Base-by-base conservation (phyloP, 805 yeast genomes). In the Starmerella geochares region DNA sequence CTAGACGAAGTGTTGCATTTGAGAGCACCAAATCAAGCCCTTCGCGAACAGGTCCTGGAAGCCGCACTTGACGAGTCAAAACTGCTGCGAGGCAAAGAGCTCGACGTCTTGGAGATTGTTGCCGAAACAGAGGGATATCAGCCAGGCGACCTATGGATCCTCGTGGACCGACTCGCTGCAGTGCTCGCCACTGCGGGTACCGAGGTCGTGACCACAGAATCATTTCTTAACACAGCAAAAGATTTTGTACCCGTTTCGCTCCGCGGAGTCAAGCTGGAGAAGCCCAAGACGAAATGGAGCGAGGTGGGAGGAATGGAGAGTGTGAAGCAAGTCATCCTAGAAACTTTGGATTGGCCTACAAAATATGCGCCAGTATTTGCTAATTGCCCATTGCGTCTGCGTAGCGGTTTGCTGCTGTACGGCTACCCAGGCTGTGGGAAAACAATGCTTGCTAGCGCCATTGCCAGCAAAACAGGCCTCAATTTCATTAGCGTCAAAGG, bases 351-450 rank as follows among this genome's bases (percentile, higher is more conserved):
- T 61, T 90, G 96, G 96, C 98, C 98, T 2, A 86, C 95, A 1
- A 86, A 81, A 60, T 90, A 90, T 62, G 94, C 95, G 0, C 96
- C 96, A 5, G 86, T 90, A n/a, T 90, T 92, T 66, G 80, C 81
- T 16, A 79, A 78, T 54, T 86, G 95, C 60, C 95, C 97, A 0
- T 69, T 90, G 47, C 69, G 97, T 49, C 71, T 90, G 47, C 74
- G 97, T 59, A 86, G 96, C 0, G 98, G 98, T 46, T 78, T 90
- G 21, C 68, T 90, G 46, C 73, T 90, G 13, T 90, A 90, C 65
- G 98, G 98, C 0, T 90, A 86, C 62, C 97, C 98, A 0, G 98
- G 98, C 2, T 90, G 98, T 67, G 98, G 98, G 41, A 90, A 90
- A 65, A 90, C 97, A 0, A 71, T 88, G 54, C 66, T 90, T 35